Base-by-base conservation (phyloP, 768 basidiomycete genomes). In the Lactifluus rugatus region DNA sequence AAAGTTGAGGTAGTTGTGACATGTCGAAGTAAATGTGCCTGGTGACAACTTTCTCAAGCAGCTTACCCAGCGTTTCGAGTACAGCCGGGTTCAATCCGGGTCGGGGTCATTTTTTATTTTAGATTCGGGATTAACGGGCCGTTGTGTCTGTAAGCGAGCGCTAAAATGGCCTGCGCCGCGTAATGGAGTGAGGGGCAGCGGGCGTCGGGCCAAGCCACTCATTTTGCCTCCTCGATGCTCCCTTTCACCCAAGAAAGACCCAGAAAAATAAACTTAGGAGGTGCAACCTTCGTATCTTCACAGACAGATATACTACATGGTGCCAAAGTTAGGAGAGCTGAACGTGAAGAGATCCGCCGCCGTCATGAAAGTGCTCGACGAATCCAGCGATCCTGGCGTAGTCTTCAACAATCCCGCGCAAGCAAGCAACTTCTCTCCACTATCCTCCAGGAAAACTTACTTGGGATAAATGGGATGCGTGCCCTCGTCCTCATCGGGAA, bases 261-360 rank as follows among this genome's bases (percentile, higher is more conserved):
- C 48, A 76, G 81, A 55, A 78, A 84, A 45, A 91, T 91, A 63
- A 90, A 91, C 67, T 78, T 91, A 19, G 89, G 89, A 16, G 89
- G 89, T 2, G 69, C 78, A 1, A 77, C 75, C 0, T 69, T 77
- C 19, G 76, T 75, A 2, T 65, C 81, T 6, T 78, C 80, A 0
- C 78, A 83, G 42, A 70, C 76, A 14, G 72, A 78, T 36, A 78
- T 92, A 66, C 72, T 90, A 48, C 76, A 79, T 64, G 75, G 79
- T 52, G 88, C 84, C 19, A 84, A 81, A 63, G 76, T 77, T 19
- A 77, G 78, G 53, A 73, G 88, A 34, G 70, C 74, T 32, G 82
- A 86, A 64, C 76, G 89, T 31, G 71, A 76, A 28, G 78, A 80
- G 52, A 71, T 72, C 21, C 80, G 82, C 60, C 75, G 74, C 47